phyloP scores from a whole-genome alignment of 2,329 filamentous ascomycete species.

The Corniculantispora saksenae region DNA sequence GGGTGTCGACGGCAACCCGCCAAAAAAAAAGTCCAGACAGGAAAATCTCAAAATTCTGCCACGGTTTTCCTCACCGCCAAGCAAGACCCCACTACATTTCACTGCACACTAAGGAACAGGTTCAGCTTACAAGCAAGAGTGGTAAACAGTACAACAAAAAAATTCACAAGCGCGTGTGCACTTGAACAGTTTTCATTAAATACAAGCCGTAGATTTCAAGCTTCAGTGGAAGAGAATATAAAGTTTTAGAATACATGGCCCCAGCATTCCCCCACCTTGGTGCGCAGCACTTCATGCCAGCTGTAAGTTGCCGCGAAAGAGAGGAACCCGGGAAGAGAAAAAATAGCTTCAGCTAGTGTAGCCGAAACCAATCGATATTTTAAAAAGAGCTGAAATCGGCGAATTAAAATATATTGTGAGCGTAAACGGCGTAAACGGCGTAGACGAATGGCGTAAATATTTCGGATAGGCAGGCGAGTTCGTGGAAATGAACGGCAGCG shows the following conservation, averaged over 20 bases:
- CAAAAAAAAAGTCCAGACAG: conserved; percentile 6
- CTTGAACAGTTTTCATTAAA: not conserved
- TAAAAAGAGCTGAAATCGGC: conserved; percentile 13
- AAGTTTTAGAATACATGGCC: not conserved
- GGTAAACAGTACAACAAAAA: not conserved
- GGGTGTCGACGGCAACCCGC: not conserved
- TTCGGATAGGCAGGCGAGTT: not conserved
- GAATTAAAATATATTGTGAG: not conserved
- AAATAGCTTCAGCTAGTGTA: conserved; percentile 2
- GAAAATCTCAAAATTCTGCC: conserved; percentile 23
- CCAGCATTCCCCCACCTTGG: not conserved
- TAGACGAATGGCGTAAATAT: not conserved
- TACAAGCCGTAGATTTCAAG: not conserved
- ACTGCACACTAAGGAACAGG: not conserved
- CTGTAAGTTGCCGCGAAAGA: not conserved
- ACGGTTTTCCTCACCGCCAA: conserved; percentile 18
- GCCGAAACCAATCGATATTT: conserved; percentile 9
- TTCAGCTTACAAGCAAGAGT: not conserved
- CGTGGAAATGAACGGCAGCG: not conserved
- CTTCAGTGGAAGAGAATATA: conserved; percentile 1
- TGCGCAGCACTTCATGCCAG: conserved; percentile 1
- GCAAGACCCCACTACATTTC: not conserved
- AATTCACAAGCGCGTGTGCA: not conserved
- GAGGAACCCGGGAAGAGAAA: not conserved
- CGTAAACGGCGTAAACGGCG: not conserved